A percentile compares a stretch with the other conserved stretches of the same genome.
phyloP scores from a whole-genome alignment of 139 green algal genomes.

The Tetraselmis chui region DNA sequence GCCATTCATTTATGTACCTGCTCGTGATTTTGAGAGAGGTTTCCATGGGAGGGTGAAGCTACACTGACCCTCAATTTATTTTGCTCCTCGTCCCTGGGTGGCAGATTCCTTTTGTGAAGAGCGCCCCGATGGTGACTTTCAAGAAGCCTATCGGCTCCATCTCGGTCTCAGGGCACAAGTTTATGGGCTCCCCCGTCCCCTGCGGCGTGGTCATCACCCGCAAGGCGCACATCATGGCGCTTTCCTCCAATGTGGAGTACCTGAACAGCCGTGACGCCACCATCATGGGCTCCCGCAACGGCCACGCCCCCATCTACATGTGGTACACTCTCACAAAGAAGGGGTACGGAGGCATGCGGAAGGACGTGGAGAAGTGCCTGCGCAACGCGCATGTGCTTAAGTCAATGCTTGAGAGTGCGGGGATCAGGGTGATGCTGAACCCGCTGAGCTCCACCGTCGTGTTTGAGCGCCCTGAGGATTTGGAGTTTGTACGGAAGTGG shows the following conservation, averaged over 20 bases:
- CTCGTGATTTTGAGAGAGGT: too few species aligned
- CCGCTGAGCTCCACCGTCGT: conserved; percentile 85
- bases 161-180: conserved; percentile 91
- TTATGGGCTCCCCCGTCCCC: conserved; percentile 85
- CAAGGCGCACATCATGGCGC: conserved; percentile 31
- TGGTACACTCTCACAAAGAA: conserved; percentile 93
- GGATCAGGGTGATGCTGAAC: conserved; percentile 88
- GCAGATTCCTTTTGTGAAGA: conserved; percentile 82
- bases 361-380: conserved; percentile 90
- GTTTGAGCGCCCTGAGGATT: conserved; percentile 83
- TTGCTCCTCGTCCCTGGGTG: neutral
- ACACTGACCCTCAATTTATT: too few species aligned
- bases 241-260: conserved; percentile 86
- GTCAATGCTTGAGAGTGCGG: conserved; percentile 58
- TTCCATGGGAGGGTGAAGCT: too few species aligned
- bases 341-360: conserved; percentile 72
- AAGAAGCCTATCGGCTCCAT: conserved; percentile 92
- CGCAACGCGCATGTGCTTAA: conserved; percentile 82
- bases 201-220: conserved; percentile 88
- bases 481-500: conserved; percentile 89
- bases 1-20: too few species aligned
- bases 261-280: conserved; percentile 89
- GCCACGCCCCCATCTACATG: conserved; percentile 92
- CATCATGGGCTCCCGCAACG: conserved; percentile 95
- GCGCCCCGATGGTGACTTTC: conserved; percentile 89